These are phyloP conservation scores for Isoetes taiwanensis DNA, from an alignment of 75 land plant species.

Conservation along the genomic window DNA sequence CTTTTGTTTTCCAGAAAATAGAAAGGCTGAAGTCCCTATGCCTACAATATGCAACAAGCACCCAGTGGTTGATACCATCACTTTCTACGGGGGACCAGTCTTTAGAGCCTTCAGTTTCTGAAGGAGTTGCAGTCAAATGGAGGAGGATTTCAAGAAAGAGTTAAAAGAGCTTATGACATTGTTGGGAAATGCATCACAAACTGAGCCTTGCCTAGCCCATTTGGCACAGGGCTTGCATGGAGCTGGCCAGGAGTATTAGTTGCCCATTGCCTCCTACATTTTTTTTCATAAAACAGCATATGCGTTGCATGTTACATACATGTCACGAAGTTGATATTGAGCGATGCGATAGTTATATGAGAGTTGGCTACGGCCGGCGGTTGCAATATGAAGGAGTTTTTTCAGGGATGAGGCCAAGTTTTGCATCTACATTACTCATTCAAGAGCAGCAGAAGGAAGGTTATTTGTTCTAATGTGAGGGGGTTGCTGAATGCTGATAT, in stretches of 20 bases:
- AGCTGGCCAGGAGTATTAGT: background rate
- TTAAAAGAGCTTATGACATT: background rate
- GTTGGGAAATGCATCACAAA: background rate
- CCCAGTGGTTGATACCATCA: background rate
- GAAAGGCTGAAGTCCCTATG: background rate
- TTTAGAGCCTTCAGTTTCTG: background rate
- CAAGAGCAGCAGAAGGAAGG: too few relatives aligned
- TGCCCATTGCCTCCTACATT: too few relatives aligned
- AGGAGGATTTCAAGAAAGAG: background rate
- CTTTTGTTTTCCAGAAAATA: background rate
- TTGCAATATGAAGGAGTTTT: too few relatives aligned
- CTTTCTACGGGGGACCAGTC: background rate
- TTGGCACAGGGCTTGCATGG: constrained; percentile 2
- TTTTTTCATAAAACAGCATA: too few relatives aligned
- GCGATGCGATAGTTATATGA: too few relatives aligned
- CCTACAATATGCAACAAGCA: background rate
- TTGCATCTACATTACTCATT: too few relatives aligned
- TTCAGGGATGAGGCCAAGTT: too few relatives aligned
- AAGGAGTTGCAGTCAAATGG: constrained; percentile 4
- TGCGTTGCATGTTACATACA: too few relatives aligned
- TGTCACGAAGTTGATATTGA: too few relatives aligned
- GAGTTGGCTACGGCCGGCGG: too few relatives aligned
- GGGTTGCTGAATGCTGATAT: too few relatives aligned
- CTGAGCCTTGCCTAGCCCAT: constrained; percentile 4
- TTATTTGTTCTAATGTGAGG: too few relatives aligned